Conservation (phyloP, 164 flowering plant species). For the Aristolochia fimbriata region DNA sequence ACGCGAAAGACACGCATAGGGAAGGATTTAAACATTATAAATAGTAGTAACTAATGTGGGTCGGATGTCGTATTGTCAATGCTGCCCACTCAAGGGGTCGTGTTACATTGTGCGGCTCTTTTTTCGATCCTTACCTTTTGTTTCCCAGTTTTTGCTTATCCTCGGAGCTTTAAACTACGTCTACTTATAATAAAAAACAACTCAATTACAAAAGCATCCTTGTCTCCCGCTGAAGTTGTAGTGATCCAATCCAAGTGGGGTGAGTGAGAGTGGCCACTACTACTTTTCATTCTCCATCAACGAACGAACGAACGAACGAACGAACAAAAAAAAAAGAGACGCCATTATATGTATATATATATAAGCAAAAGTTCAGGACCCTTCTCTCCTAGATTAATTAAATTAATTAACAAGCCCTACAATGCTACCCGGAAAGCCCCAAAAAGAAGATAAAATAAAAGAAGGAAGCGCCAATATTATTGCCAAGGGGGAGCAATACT, state of each 20-base stretch:
- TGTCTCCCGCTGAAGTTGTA: constrained; percentile 2
- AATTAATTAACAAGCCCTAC: no score
- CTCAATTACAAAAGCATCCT: no score
- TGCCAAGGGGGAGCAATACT: no score
- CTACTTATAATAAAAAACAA: background rate
- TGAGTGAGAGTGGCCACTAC: constrained; percentile 15
- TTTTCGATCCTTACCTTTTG: constrained; percentile 1
- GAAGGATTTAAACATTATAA: background rate
- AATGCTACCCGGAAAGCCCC: no score
- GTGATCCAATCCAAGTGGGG: constrained; percentile 17
- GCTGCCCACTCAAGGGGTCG: constrained; percentile 2
- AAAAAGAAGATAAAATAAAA: no score
- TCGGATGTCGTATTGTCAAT: background rate
- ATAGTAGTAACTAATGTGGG: no score
- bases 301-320: no score
- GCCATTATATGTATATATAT: no score
- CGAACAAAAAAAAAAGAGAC: no score
- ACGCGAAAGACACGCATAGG: constrained; percentile 10
- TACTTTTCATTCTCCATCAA: background rate
- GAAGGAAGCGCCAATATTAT: no score
- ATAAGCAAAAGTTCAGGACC: no score
- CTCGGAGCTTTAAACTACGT: constrained; percentile 6
- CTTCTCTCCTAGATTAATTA: background rate
- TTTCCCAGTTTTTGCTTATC: constrained; percentile 10
- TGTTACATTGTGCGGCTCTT: background rate